phyloP scores from a whole-genome alignment of 116 monocot genomes.

The Posidonia oceanica region DNA sequence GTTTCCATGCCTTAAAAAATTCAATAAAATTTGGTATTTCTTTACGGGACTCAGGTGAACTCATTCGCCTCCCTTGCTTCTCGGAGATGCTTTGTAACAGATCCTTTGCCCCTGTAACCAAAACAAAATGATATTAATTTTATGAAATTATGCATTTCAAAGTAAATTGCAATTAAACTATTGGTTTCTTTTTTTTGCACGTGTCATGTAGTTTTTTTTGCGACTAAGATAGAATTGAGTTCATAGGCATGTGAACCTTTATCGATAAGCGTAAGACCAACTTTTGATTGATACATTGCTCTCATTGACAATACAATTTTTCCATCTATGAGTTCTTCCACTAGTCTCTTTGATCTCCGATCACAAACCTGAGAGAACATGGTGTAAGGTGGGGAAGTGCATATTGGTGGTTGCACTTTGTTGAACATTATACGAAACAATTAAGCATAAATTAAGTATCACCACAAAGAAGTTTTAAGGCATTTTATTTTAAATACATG shows the following conservation, averaged over 20 bases:
- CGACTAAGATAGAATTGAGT: background rate
- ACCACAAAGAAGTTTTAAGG: no score
- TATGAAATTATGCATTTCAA: background rate
- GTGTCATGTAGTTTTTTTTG: background rate
- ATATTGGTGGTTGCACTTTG: no score
- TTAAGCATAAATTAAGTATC: no score
- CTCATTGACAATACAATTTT: constrained; percentile 94
- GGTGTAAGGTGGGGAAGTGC: no score
- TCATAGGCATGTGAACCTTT: constrained; percentile 30
- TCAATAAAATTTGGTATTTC: constrained; percentile 84
- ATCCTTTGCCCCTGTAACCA: constrained; percentile 59
- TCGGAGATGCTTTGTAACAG: constrained; percentile 73
- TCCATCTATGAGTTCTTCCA: constrained; percentile 87
- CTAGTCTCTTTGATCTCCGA: constrained; percentile 80
- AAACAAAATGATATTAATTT: constrained; percentile 3
- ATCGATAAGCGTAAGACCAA: constrained; percentile 79
- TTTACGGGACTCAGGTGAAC: constrained; percentile 74
- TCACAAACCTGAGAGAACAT: constrained; percentile 53
- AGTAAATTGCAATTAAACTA: background rate
- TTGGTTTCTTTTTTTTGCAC: background rate
- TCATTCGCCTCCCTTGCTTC: constrained; percentile 83
- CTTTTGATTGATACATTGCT: constrained; percentile 94
- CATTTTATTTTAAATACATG: no score
- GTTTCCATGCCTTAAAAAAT: constrained; percentile 50
- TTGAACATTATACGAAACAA: no score